Base-by-base conservation (phyloP, 345 rosid species). In the Eucalyptus marginata region DNA sequence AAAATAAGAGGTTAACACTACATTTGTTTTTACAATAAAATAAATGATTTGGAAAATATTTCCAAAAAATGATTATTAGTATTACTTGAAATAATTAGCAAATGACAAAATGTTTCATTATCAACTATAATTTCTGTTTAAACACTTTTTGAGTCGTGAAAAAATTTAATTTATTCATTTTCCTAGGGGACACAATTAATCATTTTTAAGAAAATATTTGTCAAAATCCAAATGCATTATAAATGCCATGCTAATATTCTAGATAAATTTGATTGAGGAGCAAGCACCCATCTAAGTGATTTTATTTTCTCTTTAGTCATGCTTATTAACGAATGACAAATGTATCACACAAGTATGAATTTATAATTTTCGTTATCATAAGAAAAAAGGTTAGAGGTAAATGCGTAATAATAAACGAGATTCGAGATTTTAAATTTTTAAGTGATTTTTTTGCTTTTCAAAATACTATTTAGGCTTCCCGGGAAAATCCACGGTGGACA, bases 181-280 rank as follows among this genome's bases (percentile, higher is more conserved):
- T 66, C 2, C 0, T 3, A 8, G 0, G 0, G 0, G 5, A 50
- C 24, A 3, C 2, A 18, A 17, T 7, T 20, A 0, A 52, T 17
- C 0, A 52, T 52, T 52, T 52, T 52, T 7, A 52, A 0, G 3
- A 50, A 52, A 18, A 7, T 20, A 20, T 52, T 7, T 18, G 0
- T 52, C 1, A 52, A 52, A 52, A 52, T 18, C 4, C 6, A n/a
- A 64, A 7, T 0, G 1, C 5, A 4, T 14, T 2, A 14, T n/a
- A 14, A 64, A 64, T 64, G 36, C 4, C 36, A 9, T 9, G 1
- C 0, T 5, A 2, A 71, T 71, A 17, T 16, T 76, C 22, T 20
- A 76, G 40, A 2, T 18, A 76, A 3, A 40, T 11, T 7, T 20
- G 8, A 76, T 5, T 0, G 3, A 76, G 27, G 47, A 18, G 83